Percentiles rank a stretch among this genome's conserved stretches.
These are phyloP conservation scores for Trypanosoma mega DNA, from an alignment of 208 protist genomes.

Conservation along the genomic window DNA sequence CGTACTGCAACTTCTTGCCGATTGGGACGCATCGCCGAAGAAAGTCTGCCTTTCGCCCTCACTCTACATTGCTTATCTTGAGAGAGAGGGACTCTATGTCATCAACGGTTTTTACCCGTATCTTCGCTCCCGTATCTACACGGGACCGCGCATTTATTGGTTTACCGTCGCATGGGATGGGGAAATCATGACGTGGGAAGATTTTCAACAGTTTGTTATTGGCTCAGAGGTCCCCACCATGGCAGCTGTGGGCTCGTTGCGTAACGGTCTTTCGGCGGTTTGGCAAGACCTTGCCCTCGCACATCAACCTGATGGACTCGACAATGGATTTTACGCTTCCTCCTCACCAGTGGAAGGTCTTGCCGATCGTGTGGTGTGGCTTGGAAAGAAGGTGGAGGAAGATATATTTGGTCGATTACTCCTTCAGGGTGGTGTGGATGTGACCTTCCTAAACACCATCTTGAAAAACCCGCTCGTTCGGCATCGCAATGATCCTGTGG, in stretches of 20 bases:
- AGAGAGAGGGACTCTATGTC: conserved; percentile 71
- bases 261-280: conserved; percentile 39
- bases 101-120: conserved; percentile 81
- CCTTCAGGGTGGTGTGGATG: conserved; percentile 45
- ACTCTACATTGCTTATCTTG: conserved; percentile 71
- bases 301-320: conserved; percentile 54
- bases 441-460: conserved; percentile 38
- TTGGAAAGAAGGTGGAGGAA: conserved; percentile 37
- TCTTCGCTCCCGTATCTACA: conserved; percentile 50
- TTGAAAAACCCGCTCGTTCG: conserved; percentile 56
- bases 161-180: conserved; percentile 63
- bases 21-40: conserved; percentile 41
- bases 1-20: conserved; percentile 32
- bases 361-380: conserved; percentile 79
- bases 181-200: conserved; percentile 52
- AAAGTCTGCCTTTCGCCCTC: conserved; percentile 61
- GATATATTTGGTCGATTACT: conserved; percentile 72
- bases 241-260: conserved; percentile 46
- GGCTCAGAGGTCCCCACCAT: conserved; percentile 52
- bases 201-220: conserved; percentile 62
- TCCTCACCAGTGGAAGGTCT: conserved; percentile 73
- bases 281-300: conserved; percentile 68
- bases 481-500: conserved; percentile 28
- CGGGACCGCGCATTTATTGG: conserved; percentile 50
- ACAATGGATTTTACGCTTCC: conserved; percentile 79